These are phyloP conservation scores for Streptanthus diversifolius DNA, from an alignment of 345 rosid genomes.

Conservation along the genomic window DNA sequence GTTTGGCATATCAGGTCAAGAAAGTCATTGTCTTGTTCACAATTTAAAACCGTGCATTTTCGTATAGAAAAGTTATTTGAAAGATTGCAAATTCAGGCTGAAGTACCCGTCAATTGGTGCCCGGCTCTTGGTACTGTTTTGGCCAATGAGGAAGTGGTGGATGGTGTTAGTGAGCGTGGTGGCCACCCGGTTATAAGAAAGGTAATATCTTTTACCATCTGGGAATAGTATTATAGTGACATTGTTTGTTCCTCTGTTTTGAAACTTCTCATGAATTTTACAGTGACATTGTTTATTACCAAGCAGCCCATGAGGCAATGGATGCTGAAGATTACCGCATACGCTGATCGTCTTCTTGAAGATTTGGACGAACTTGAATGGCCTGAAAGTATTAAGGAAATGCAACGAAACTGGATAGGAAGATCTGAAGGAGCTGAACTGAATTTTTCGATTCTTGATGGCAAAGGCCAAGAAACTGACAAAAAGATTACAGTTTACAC, in stretches of 20 bases:
- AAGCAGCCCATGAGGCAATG: constrained; percentile 99
- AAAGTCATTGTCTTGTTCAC: constrained; percentile 17
- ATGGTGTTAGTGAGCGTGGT: constrained; percentile 97
- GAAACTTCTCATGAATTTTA: constrained; percentile 67
- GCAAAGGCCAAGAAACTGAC: constrained; percentile 51
- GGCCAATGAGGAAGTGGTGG: constrained; percentile 98
- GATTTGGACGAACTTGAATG: constrained; percentile 91
- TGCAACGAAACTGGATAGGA: constrained; percentile 97
- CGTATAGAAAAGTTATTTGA: constrained; percentile 12
- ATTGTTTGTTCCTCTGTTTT: constrained; percentile 65
- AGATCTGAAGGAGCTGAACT: constrained; percentile 87
- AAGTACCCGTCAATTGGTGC: constrained; percentile 98
- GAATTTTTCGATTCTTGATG: constrained; percentile 57
- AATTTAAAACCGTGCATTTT: constrained; percentile 7
- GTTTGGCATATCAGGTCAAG: constrained; percentile 91
- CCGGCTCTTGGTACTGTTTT: constrained; percentile 98
- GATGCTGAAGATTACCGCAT: constrained; percentile 95
- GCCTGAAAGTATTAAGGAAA: constrained; percentile 92
- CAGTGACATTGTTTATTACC: constrained; percentile 95
- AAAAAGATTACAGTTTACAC: constrained; percentile 64
- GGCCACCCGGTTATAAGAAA: constrained; percentile 93
- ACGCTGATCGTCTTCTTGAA: constrained; percentile 87
- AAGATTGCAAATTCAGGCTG: constrained; percentile 58
- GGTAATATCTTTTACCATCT: constrained; percentile 41
- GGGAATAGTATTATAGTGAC: constrained; percentile 55